Evolutionary conservation across 2,329 filamentous ascomycete genomes (phyloP), one percentile per base, ranked within the genome.

Genomic region (Colletotrichum caudatum): DNA sequence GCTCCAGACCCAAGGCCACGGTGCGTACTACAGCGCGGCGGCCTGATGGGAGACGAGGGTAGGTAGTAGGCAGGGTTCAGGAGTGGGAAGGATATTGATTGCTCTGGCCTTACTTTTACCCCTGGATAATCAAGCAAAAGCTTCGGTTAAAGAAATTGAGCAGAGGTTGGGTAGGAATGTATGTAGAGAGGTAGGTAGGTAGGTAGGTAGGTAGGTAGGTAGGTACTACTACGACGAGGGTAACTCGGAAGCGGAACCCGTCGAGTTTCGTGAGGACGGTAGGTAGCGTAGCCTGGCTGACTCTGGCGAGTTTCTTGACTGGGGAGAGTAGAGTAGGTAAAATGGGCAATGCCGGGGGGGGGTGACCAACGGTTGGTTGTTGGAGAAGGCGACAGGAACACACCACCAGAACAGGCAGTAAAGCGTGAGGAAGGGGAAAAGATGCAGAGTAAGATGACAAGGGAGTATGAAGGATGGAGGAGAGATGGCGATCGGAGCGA

Each of bases 161-260:
- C n/a, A 57, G 23, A 39, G 35, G 11, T 57, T n/a, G 54, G 35
- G 6, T 6, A 39, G 41, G 58, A 51, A 64, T 37, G 56, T 48
- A 58, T 66, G 64, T 62, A 61, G 73, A 64, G 54, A 61, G 73
- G 63, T 64, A 67, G 39, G 3, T 1, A 41, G 39, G 14, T 41
- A 41, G 39, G 39, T 41, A 41, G 39, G 9, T 1, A 41, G 37
- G 8, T 12, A 58, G 72, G 66, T 61, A 61, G 72, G 66, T 58
- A 57, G 70, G 59, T 64, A 67, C 61, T 56, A 66, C 61, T 60
- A 60, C 60, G 69, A 64, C 65, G 51, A 72, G 66, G 54, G 39
- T 64, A 8, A 41, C 66, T 72, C 80, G 80, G 80, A 80, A 82
- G 76, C 76, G 75, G 78, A 77, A 77, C 77, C 80, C 78, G 79